phyloP scores from a whole-genome alignment of 1,284 basidiomycete species.

The Pseudozyma thailandica region DNA sequence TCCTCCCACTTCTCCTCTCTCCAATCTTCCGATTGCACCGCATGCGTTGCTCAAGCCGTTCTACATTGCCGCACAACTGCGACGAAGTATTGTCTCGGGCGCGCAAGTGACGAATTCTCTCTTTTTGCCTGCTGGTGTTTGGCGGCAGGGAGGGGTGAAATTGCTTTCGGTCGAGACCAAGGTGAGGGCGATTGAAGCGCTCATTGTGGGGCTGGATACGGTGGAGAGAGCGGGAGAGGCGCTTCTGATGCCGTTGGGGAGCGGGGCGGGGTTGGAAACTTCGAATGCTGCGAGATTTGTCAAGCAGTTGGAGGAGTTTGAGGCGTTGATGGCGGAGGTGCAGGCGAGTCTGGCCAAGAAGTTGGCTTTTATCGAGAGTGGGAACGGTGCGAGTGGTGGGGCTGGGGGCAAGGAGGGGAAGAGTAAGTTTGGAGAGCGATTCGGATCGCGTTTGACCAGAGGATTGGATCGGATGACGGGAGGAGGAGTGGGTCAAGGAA shows the following conservation, averaged over 20 bases:
- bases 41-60: constrained; percentile 41
- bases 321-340: constrained; percentile 83
- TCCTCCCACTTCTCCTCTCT: not conserved
- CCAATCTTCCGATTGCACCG: not conserved
- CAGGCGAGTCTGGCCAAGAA: constrained; percentile 76
- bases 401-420: not conserved
- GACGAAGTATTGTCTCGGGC: constrained; percentile 70
- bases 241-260: constrained; percentile 32
- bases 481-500: constrained; percentile 9
- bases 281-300: constrained; percentile 66
- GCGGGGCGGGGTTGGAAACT: constrained; percentile 48
- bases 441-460: constrained; percentile 19
- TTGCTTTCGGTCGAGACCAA: constrained; percentile 83
- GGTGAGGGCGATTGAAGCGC: constrained; percentile 81
- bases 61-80: constrained; percentile 13
- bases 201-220: constrained; percentile 80
- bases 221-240: constrained; percentile 69
- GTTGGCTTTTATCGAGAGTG: constrained; percentile 74
- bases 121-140: constrained; percentile 87
- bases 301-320: constrained; percentile 75
- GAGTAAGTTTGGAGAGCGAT: constrained; percentile 2
- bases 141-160: constrained; percentile 81
- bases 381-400: constrained; percentile 72
- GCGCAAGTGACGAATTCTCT: constrained; percentile 87
- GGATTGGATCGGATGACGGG: constrained; percentile 30